Conservation (phyloP, 345 rosid species). For the Murraya paniculata region DNA sequence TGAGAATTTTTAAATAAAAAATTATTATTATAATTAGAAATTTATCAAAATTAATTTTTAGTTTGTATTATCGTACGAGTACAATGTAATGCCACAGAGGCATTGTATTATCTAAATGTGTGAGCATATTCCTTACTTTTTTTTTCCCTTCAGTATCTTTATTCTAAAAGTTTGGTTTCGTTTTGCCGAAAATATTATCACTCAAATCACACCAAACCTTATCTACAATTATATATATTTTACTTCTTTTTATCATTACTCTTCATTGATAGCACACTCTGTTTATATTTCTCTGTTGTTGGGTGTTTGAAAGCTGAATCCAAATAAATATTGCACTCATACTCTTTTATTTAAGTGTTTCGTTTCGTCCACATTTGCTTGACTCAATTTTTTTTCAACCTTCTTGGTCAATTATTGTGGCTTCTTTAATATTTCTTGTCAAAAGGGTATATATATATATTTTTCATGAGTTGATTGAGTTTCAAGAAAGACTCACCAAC, state of each 20-base stretch:
- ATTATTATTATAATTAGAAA: no score
- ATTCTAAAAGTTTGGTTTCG: background rate
- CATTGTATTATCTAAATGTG: no score
- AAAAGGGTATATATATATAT: no score
- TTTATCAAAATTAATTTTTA: no score
- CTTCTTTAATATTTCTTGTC: background rate
- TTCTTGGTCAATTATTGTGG: background rate
- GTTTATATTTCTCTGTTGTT: no score
- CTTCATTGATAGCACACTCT: background rate
- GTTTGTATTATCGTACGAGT: no score
- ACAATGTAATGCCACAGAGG: no score
- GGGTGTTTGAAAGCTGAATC: background rate
- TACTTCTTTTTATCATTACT: background rate
- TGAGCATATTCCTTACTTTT: no score
- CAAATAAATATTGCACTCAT: background rate
- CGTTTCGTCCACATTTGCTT: background rate
- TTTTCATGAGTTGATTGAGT: background rate
- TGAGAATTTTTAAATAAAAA: no score
- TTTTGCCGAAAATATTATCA: background rate
- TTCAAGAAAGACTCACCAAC: conserved; percentile 10
- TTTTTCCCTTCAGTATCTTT: background rate
- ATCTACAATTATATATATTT: background rate
- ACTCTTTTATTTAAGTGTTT: background rate
- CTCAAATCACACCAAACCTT: conserved; percentile 2
- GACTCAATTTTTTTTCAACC: background rate